Conservation (phyloP, 352 stramenopile species). For the Pythium dissimile region DNA sequence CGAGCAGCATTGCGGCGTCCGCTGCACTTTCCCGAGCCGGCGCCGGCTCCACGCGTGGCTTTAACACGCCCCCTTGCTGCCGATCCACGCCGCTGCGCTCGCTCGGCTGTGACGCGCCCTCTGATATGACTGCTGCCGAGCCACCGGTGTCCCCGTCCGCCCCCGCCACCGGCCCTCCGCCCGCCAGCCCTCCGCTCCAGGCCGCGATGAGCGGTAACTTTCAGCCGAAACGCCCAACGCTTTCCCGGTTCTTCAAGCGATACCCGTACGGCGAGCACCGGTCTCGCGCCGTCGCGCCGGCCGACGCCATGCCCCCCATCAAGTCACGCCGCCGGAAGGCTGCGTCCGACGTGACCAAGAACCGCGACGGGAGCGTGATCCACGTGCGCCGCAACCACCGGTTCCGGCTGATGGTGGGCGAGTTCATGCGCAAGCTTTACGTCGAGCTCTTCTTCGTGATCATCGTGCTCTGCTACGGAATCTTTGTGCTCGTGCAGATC, state of each 20-base stretch:
- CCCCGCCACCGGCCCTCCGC: not conserved
- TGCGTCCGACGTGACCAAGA: slow-evolving; percentile 32
- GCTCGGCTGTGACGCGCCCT: not conserved
- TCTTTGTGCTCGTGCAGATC: slow-evolving; percentile 84
- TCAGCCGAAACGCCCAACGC: slow-evolving; percentile 55
- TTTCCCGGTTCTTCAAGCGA: slow-evolving; percentile 54
- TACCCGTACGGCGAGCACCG: slow-evolving; percentile 61
- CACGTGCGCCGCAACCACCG: slow-evolving; percentile 37
- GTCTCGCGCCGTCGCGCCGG: slow-evolving; percentile 55
- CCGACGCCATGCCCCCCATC: slow-evolving; percentile 25
- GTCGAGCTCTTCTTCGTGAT: slow-evolving; percentile 89
- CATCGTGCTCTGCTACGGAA: slow-evolving; percentile 81
- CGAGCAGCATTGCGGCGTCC: slow-evolving; percentile 10
- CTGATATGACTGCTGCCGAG: slow-evolving; percentile 16
- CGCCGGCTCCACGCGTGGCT: slow-evolving; percentile 12
- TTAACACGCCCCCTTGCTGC: slow-evolving; percentile 15
- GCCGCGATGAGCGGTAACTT: slow-evolving; percentile 27
- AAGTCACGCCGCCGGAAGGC: slow-evolving; percentile 33
- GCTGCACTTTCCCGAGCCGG: not conserved
- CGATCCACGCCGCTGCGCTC: slow-evolving; percentile 13
- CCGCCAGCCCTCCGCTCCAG: slow-evolving; percentile 17
- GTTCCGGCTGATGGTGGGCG: slow-evolving; percentile 50
- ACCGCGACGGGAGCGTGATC: slow-evolving; percentile 29
- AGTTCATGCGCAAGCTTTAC: slow-evolving; percentile 81
- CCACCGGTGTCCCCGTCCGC: not conserved